Percentiles rank a stretch among this genome's conserved stretches.
These are phyloP conservation scores for Paramecium octaurelia DNA, from an alignment of 73 alveolate genomes.

Conservation along the genomic window DNA sequence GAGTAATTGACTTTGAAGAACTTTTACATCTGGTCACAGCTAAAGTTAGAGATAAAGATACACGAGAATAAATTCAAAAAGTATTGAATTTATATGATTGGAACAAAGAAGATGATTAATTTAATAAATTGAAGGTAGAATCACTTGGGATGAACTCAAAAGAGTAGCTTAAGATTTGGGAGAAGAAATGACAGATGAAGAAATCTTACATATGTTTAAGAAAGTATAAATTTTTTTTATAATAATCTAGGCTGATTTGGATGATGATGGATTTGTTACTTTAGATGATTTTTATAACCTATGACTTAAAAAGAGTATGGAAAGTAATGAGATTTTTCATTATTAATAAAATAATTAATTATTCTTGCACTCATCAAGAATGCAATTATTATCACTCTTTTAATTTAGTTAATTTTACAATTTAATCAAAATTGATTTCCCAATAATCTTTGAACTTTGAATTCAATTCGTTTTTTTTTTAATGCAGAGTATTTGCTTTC, in stretches of 20 bases:
- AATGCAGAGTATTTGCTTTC: not conserved
- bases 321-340: not conserved
- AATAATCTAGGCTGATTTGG: slow-evolving; percentile 74
- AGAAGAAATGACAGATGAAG: slow-evolving; percentile 95
- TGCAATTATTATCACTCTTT: not conserved
- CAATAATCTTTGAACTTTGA: not conserved
- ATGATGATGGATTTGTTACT: slow-evolving; percentile 88
- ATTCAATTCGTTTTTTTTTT: not conserved
- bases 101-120: slow-evolving; percentile 22
- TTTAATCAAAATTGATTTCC: not conserved
- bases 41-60: slow-evolving; percentile 50
- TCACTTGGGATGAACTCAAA: slow-evolving; percentile 80
- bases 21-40: slow-evolving; percentile 79
- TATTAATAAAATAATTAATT: not conserved
- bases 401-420: not conserved
- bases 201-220: slow-evolving; percentile 83
- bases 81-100: slow-evolving; percentile 58
- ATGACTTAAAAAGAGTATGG: slow-evolving; percentile 49
- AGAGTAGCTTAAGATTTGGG: slow-evolving; percentile 91
- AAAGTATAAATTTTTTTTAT: not conserved
- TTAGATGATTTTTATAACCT: slow-evolving; percentile 90
- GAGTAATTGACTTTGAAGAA: slow-evolving; percentile 92
- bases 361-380: not conserved
- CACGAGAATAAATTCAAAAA: slow-evolving; percentile 76
- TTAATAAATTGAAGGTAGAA: slow-evolving; percentile 69